Base-by-base conservation (phyloP, 1,139 yeast species). In the Blastobotrys raffinosifermentans region DNA sequence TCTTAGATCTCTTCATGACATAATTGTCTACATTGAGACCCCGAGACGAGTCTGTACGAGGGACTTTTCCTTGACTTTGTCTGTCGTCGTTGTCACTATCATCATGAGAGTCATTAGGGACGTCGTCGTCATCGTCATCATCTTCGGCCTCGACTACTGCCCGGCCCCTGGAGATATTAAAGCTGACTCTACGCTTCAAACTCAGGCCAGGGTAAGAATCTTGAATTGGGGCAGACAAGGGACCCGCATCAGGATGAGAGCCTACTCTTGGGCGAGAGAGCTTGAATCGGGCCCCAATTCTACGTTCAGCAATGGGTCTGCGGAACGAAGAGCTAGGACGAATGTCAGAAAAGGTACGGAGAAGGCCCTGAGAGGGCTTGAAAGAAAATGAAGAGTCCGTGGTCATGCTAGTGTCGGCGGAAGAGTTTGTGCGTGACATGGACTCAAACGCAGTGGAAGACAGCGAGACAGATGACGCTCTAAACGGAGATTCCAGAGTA, bases 101-200 rank as follows among this genome's bases (percentile, higher is more conserved):
- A 25, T 10, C 15, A 14, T 6, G 10, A n/a, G 11, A 8, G 7
- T 10, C 14, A 25, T 25, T 25, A 8, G 7, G 14, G 11, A 16
- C 11, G n/a, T n/a, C n/a, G n/a, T n/a, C 10, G 18, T 16, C 13
- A 9, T n/a, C 19, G 18, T 11, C n/a, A 11, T 30, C 21, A 25
- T 26, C 31, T 10, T 20, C 25, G 30, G 38, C 44, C 29, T 31
- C 40, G 11, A 45, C 39, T 13, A 41, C 47, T 11, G 46, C 45
- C 19, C 47, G 35, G 11, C 49, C 45, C 16, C 46, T 44, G 22
- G 31, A 34, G 31, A 44, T 38, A 29, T 42, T 44, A 16, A 44
- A 32, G 29, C 46, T 44, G 16, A 44, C 41, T 19, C 46, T 22
- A 13, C 46, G 38, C 33, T 40, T 38, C 21, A 38, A 18, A 11